phyloP scores from a whole-genome alignment of 768 basidiomycete species.

The Neoboletus brunneissimus region DNA sequence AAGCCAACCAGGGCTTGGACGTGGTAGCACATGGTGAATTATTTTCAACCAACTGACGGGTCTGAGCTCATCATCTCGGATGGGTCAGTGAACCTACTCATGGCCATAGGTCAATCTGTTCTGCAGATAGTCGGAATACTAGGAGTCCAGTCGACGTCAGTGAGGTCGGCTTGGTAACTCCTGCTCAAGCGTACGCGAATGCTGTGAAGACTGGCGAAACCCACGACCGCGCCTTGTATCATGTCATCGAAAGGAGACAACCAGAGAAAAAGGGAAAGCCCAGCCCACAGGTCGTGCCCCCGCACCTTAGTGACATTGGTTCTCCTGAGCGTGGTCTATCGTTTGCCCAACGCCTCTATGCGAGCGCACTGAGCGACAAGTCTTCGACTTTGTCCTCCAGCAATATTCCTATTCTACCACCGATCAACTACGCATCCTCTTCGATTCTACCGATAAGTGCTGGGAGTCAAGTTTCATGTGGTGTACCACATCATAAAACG shows the following conservation, averaged over 20 bases:
- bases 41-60: background rate
- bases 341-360: constrained; percentile 44
- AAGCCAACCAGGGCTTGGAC: background rate
- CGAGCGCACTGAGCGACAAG: constrained; percentile 34
- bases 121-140: background rate
- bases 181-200: constrained; percentile 22
- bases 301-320: background rate
- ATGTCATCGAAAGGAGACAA: constrained; percentile 21
- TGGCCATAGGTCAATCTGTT: constrained; percentile 4
- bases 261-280: background rate
- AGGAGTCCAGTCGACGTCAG: background rate
- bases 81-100: constrained; percentile 6
- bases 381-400: constrained; percentile 3
- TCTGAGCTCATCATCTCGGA: background rate
- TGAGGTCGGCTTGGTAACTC: constrained; percentile 9
- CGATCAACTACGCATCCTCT: background rate
- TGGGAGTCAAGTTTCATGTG: background rate
- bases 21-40: background rate
- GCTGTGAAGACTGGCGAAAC: constrained; percentile 10
- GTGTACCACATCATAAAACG: background rate
- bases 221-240: constrained; percentile 9
- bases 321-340: constrained; percentile 24
- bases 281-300: constrained; percentile 1
- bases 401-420: constrained; percentile 5
- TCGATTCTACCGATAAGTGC: background rate